These are phyloP conservation scores for Dictyophora rubrovolvata DNA, from an alignment of 768 basidiomycete genomes.

Conservation along the genomic window DNA sequence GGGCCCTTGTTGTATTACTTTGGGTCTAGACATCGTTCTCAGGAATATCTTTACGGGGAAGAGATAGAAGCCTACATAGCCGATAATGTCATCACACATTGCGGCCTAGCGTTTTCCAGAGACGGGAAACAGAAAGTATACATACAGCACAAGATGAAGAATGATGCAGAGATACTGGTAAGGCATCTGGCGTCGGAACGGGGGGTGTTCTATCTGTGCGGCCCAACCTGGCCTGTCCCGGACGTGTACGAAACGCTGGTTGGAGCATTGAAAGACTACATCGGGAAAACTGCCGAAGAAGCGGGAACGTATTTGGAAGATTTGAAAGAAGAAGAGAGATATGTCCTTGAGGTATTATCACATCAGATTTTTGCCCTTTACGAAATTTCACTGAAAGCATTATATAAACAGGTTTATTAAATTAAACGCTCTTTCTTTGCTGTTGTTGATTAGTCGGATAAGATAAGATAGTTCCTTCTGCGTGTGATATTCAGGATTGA, in stretches of 20 bases:
- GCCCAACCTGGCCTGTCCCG: constrained; percentile 99
- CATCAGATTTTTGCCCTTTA: not conserved
- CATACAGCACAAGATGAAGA: constrained; percentile 97
- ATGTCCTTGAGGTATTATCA: constrained; percentile 79
- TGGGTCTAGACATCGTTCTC: constrained; percentile 88
- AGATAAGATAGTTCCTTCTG: not conserved
- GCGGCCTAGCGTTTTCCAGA: constrained; percentile 93
- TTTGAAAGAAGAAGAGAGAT: constrained; percentile 93
- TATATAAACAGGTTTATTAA: not conserved
- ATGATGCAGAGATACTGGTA: constrained; percentile 72
- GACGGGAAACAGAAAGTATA: constrained; percentile 91
- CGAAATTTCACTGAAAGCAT: no score
- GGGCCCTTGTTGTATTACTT: constrained; percentile 98
- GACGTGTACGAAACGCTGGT: constrained; percentile 93
- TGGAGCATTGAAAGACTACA: constrained; percentile 63
- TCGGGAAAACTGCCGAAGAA: constrained; percentile 46
- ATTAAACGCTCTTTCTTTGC: no score
- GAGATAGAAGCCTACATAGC: constrained; percentile 90
- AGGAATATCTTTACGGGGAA: constrained; percentile 95
- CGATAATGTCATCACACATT: constrained; percentile 75
- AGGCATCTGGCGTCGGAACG: constrained; percentile 60
- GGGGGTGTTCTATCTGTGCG: constrained; percentile 93
- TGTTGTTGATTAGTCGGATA: not conserved
- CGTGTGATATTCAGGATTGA: not conserved
- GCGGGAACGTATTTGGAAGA: constrained; percentile 81